Conservation (phyloP, 2,329 filamentous ascomycete species). For the Incumbomyces lentus region DNA sequence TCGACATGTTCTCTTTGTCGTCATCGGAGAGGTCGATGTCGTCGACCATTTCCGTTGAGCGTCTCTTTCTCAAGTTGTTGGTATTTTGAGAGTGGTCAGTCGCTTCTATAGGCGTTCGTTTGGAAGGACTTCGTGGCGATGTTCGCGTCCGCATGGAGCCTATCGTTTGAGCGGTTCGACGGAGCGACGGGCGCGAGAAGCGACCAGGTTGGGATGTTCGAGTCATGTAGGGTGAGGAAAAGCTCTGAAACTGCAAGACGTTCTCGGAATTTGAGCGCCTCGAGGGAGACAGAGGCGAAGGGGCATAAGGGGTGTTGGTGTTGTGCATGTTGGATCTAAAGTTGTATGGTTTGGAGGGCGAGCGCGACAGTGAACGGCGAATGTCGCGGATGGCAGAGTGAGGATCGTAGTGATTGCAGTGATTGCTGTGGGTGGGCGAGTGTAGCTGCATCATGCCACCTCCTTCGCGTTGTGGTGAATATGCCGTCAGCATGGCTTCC, state of each 20-base stretch:
- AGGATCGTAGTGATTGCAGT: constrained; percentile 66
- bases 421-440: constrained; percentile 70
- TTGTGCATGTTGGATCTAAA: constrained; percentile 42
- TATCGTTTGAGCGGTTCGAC: constrained; percentile 28
- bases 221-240: constrained; percentile 47
- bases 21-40: constrained; percentile 37
- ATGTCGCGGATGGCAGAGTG: constrained; percentile 72
- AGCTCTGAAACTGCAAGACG: constrained; percentile 39
- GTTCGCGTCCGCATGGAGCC: constrained; percentile 48
- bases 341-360: constrained; percentile 66
- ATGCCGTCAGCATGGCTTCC: constrained; percentile 35
- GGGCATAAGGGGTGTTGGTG: constrained; percentile 36
- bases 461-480: constrained; percentile 39
- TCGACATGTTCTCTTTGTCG: constrained; percentile 18
- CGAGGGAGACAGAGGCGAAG: constrained; percentile 50
- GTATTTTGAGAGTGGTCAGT: constrained; percentile 61
- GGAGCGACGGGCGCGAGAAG: constrained; percentile 39
- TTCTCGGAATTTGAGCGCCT: constrained; percentile 43
- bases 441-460: constrained; percentile 77
- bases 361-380: constrained; percentile 78
- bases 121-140: constrained; percentile 70
- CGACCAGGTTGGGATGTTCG: constrained; percentile 58
- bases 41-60: constrained; percentile 32
- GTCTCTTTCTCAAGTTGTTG: constrained; percentile 26
- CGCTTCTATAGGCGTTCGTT: constrained; percentile 62